These are phyloP conservation scores for Oryza coarctata DNA, from an alignment of 176 grass and related monocot species.

Conservation along the genomic window DNA sequence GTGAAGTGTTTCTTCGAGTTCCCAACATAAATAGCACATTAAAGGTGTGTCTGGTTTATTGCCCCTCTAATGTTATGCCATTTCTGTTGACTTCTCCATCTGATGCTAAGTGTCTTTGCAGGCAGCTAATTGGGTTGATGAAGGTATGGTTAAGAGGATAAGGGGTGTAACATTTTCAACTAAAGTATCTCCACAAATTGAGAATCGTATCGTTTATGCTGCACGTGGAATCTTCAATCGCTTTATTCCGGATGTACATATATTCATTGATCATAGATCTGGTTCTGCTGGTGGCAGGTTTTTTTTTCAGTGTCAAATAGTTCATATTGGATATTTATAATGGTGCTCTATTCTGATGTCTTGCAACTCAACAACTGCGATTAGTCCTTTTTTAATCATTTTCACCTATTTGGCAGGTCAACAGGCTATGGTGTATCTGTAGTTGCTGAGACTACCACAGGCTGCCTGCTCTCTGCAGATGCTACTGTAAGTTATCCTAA, in stretches of 20 bases:
- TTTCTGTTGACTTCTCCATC: background rate
- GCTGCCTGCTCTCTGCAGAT: constrained; percentile 81
- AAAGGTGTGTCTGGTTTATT: constrained; percentile 41
- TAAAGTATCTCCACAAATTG: constrained; percentile 69
- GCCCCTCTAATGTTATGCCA: background rate
- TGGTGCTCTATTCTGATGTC: background rate
- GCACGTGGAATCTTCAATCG: constrained; percentile 83
- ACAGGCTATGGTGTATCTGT: constrained; percentile 85
- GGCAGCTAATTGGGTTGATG: constrained; percentile 77
- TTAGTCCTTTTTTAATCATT: background rate
- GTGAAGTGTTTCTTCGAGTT: constrained; percentile 75
- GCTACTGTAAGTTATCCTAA: constrained; percentile 55
- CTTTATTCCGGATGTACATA: constrained; percentile 91
- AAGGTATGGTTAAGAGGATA: constrained; percentile 96
- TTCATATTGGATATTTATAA: background rate
- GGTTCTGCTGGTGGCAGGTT: constrained; percentile 70
- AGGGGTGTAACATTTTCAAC: constrained; percentile 83
- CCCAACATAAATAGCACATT: constrained; percentile 63
- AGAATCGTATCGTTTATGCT: constrained; percentile 65
- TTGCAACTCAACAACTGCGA: background rate
- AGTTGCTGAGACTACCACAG: constrained; percentile 87
- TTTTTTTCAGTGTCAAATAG: background rate
- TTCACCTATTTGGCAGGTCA: constrained; percentile 60
- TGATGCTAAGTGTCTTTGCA: constrained; percentile 40
- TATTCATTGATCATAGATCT: constrained; percentile 72